Percentiles rank a stretch among this genome's conserved stretches.
These are phyloP conservation scores for Phytopythium montanum DNA, from an alignment of 352 stramenopile species.

Conservation along the genomic window DNA sequence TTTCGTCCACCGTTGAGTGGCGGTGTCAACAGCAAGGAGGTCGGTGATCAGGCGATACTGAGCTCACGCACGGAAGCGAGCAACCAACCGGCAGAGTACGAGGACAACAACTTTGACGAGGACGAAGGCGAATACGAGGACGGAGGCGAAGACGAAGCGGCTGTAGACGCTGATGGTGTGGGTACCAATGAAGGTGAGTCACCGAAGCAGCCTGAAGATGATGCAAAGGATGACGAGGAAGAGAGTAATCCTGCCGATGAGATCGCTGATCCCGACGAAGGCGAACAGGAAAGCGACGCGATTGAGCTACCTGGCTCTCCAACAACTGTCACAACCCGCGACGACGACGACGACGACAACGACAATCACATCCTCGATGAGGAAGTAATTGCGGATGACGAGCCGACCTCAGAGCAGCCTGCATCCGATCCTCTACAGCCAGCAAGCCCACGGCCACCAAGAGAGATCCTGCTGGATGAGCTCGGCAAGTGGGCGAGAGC, in stretches of 20 bases:
- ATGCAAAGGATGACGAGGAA: slow-evolving; percentile 1
- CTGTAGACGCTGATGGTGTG: background rate
- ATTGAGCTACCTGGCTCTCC: background rate
- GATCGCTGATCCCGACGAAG: background rate
- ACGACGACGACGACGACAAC: background rate
- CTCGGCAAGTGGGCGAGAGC: slow-evolving; percentile 3
- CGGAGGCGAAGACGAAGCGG: slow-evolving; percentile 1
- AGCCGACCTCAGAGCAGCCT: background rate
- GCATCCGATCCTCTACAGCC: too few relatives aligned
- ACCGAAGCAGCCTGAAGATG: background rate
- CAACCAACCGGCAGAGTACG: slow-evolving; percentile 11
- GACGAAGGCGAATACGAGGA: slow-evolving; percentile 2
- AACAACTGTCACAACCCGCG: background rate
- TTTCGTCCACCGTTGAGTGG: background rate
- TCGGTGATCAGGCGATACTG: background rate
- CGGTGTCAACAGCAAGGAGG: background rate
- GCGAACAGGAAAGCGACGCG: background rate
- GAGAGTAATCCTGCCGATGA: background rate
- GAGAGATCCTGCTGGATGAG: slow-evolving; percentile 4
- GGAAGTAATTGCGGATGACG: background rate
- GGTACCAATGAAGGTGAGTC: background rate
- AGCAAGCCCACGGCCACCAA: background rate
- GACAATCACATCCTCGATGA: background rate
- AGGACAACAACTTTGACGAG: slow-evolving; percentile 14
- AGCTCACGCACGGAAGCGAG: slow-evolving; percentile 6